Evolutionary conservation across 1,139 yeast genomes (phyloP), one percentile per base, ranked within the genome.

Genomic region (Pichia sp.): DNA sequence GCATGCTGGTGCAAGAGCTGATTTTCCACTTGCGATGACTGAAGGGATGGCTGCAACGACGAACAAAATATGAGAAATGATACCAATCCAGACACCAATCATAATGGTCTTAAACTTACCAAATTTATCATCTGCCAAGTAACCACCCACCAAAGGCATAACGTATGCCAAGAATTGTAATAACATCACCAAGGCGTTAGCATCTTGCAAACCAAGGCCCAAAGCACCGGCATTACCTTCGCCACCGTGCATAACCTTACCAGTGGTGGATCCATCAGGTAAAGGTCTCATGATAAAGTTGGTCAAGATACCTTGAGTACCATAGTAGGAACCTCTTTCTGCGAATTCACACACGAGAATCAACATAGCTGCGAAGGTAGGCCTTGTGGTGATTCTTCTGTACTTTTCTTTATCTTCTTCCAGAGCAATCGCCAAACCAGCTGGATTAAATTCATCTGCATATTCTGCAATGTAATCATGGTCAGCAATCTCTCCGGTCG

Each of bases 231-330:
- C 44, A 27, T 43, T 41, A 6, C 31, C 30, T n/a, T n/a, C n/a
- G 15, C 22, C 24, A 27, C 58, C 50, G 18, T 49, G 54, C 34
- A 37, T 15, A 15, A 37, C 37, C 17, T 33, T 32, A 27, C 56
- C 51, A 9, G 57, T 49, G 11, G 67, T 67, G 24, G 73, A 69
- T 32, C 73, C 72, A 13, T 54, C 56, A 15, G 78, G 78, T 39
- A 72, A 56, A 12, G 73, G 71, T 50, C 74, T 58, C 53, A 63
- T 66, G 39, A 66, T 56, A 40, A 65, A 66, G 45, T 66, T 66
- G 22, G 64, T 52, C 34, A 66, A 58, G 30, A 63, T 48, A 38
- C 62, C 64, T 26, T 49, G 49, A 22, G 56, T 55, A 19, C 70
- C 66, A 44, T 62, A 66, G 42, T 66, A 66, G 4, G 71, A 66